Percentiles rank a stretch among this genome's conserved stretches.
These are phyloP conservation scores for Leishmania amazonensis DNA, from an alignment of 208 protist genomes.

Conservation along the genomic window DNA sequence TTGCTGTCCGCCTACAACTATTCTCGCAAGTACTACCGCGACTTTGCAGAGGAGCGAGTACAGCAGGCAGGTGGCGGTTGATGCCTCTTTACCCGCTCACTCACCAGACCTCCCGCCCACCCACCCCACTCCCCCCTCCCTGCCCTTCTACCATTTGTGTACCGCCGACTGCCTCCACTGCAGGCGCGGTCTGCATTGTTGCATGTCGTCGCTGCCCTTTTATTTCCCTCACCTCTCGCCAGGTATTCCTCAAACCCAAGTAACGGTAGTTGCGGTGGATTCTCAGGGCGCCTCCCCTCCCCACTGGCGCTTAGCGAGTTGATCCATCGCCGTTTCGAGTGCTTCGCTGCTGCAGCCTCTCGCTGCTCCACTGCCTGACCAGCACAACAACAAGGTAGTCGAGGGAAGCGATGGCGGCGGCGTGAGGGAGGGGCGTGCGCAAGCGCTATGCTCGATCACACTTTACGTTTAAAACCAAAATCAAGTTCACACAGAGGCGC, in stretches of 20 bases:
- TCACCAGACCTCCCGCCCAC: background rate
- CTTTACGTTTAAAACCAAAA: background rate
- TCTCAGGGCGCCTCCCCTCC: background rate
- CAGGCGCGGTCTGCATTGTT: background rate
- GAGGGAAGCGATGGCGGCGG: background rate
- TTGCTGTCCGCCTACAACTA: slow-evolving; percentile 19
- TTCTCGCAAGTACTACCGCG: slow-evolving; percentile 26
- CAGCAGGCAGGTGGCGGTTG: background rate
- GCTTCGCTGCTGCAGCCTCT: background rate
- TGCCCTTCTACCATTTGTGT: background rate
- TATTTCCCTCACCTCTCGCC: background rate
- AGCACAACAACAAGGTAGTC: background rate
- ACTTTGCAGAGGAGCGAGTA: slow-evolving; percentile 10
- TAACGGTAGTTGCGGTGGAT: background rate
- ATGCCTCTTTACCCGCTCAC: background rate
- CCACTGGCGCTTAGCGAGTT: background rate
- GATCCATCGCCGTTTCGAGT: background rate
- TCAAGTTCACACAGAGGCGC: background rate
- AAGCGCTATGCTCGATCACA: background rate
- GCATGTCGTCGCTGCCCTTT: background rate
- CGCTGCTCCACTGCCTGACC: background rate
- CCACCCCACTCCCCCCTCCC: too few relatives aligned
- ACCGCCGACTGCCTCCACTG: background rate
- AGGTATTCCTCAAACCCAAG: background rate
- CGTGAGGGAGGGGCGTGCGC: background rate